A percentile compares a stretch with the other conserved stretches of the same genome.
Evolutionary conservation across 805 yeast species (phyloP).

Genomic region (Millerago galiae): DNA sequence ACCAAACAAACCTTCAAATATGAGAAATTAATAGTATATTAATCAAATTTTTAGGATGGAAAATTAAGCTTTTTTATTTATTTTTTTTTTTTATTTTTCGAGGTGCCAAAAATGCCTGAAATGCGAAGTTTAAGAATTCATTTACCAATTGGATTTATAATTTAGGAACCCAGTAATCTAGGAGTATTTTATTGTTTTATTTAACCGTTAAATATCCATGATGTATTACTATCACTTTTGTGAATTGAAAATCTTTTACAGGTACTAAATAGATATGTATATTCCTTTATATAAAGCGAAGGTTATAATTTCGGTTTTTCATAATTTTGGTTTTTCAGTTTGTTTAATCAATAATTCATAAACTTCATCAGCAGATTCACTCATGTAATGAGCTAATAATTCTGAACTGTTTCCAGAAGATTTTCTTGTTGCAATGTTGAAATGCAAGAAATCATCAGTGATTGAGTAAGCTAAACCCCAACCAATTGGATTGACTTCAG

Average conservation of each 20-base stretch:
- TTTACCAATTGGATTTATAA: too few species aligned
- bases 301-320: slow-evolving; percentile 14
- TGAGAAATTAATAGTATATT: too few species aligned
- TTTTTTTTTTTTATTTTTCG: background rate
- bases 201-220: too few species aligned
- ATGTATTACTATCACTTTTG: too few species aligned
- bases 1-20: too few species aligned
- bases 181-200: too few species aligned
- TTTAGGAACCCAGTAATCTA: too few species aligned
- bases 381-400: slow-evolving; percentile 58
- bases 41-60: too few species aligned
- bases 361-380: slow-evolving; percentile 77
- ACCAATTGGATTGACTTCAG: slow-evolving; percentile 92
- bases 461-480: slow-evolving; percentile 92
- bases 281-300: too few species aligned
- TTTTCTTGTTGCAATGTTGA: slow-evolving; percentile 74
- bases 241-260: too few species aligned
- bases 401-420: slow-evolving; percentile 50
- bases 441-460: slow-evolving; percentile 76
- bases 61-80: slow-evolving; percentile 1
- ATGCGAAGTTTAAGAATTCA: background rate
- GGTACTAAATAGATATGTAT: too few species aligned
- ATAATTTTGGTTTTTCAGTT: slow-evolving; percentile 13
- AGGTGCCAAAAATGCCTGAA: background rate
- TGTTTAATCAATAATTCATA: slow-evolving; percentile 46